phyloP scores from a whole-genome alignment of 1,284 basidiomycete species.

The Malassezia restricta region DNA sequence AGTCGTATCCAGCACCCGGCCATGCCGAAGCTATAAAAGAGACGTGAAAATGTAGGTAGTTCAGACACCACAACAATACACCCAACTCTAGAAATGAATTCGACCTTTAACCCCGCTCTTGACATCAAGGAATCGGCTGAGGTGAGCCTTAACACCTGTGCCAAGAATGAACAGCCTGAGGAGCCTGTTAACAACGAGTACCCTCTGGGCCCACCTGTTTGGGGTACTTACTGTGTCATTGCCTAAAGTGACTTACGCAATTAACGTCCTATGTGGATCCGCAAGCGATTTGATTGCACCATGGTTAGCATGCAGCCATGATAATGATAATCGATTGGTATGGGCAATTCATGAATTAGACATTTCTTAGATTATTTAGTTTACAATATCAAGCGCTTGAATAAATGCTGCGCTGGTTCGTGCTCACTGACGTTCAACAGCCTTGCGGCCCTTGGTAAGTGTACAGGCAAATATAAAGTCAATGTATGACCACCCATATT shows the following conservation, averaged over 20 bases:
- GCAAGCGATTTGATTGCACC: not conserved
- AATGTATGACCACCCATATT: too few relatives aligned
- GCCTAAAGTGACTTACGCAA: not conserved
- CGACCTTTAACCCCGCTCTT: not conserved
- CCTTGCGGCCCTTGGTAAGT: too few relatives aligned
- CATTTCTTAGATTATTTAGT: too few relatives aligned
- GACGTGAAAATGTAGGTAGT: not conserved
- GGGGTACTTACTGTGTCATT: conserved; percentile 7
- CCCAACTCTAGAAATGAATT: conserved; percentile 5
- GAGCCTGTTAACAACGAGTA: conserved; percentile 1
- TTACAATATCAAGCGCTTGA: not conserved
- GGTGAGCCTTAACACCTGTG: not conserved
- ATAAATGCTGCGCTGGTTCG: not conserved
- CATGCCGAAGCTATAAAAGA: not conserved
- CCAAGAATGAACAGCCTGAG: conserved; percentile 6
- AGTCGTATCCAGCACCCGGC: too few relatives aligned
- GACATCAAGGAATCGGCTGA: not conserved
- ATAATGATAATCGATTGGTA: too few relatives aligned
- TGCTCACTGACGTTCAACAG: too few relatives aligned
- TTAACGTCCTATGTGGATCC: not conserved
- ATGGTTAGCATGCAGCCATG: too few relatives aligned
- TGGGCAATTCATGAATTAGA: too few relatives aligned
- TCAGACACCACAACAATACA: conserved; percentile 3
- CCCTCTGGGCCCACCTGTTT: not conserved
- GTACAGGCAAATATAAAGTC: too few relatives aligned